Conservation (phyloP, 164 flowering plant genomes). For the Nymphaea colorata region DNA sequence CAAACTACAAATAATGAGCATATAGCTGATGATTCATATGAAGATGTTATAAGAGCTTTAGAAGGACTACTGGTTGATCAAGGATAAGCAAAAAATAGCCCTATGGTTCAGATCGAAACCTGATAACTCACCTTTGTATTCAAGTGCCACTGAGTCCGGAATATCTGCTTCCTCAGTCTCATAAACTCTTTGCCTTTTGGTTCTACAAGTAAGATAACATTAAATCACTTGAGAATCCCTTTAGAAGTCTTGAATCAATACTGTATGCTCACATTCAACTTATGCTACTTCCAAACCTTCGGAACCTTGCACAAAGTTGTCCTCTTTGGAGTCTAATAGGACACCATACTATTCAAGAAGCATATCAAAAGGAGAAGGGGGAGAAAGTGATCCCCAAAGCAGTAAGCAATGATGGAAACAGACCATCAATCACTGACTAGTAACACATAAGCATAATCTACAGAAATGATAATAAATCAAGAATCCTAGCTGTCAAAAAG, state of each 20-base stretch:
- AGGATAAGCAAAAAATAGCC: background rate
- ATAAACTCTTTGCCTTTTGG: conserved; percentile 18
- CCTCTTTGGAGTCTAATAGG: background rate
- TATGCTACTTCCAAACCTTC: background rate
- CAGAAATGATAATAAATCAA: no score
- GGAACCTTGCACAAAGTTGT: background rate
- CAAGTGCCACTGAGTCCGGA: conserved; percentile 6
- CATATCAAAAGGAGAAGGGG: background rate
- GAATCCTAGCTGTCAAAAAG: no score
- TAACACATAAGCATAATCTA: no score
- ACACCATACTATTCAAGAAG: background rate
- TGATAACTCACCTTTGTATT: conserved; percentile 5
- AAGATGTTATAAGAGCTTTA: conserved; percentile 16
- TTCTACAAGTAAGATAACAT: conserved; percentile 7
- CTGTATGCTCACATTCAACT: background rate
- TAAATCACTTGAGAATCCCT: background rate
- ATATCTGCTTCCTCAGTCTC: conserved; percentile 5
- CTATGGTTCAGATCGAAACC: conserved; percentile 4
- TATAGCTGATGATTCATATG: conserved; percentile 6
- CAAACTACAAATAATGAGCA: conserved; percentile 16
- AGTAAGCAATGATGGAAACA: background rate
- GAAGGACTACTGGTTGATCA: background rate
- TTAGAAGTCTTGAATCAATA: background rate
- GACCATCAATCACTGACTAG: no score
- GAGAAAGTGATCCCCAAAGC: background rate